Percentiles rank a stretch among this genome's conserved stretches.
These are phyloP conservation scores for Taphrina confusa DNA, from an alignment of 1,139 yeast species.

Conservation along the genomic window DNA sequence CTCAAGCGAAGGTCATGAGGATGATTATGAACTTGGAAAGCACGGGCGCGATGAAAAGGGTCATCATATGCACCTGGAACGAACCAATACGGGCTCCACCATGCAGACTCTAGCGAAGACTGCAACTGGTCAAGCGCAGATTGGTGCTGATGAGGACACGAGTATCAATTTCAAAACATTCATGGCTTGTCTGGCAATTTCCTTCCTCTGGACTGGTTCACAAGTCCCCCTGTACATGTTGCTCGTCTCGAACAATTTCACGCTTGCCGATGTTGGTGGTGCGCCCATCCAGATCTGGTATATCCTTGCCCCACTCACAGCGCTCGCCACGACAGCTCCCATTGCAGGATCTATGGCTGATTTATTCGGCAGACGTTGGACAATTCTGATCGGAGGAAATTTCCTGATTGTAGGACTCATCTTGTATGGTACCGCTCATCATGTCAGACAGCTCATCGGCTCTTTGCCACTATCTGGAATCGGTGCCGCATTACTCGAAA, in stretches of 20 bases:
- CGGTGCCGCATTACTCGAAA: constrained; percentile 30
- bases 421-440: constrained; percentile 49
- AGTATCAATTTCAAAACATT: constrained; percentile 25
- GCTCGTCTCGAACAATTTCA: constrained; percentile 25
- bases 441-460: constrained; percentile 10
- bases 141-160: constrained; percentile 31
- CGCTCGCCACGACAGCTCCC: constrained; percentile 47
- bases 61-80: constrained; percentile 13
- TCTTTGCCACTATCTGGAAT: constrained; percentile 20
- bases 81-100: constrained; percentile 22
- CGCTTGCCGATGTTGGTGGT: constrained; percentile 30
- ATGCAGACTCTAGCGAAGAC: constrained; percentile 12
- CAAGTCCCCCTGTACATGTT: constrained; percentile 33
- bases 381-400: constrained; percentile 55
- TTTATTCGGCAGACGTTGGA: constrained; percentile 61
- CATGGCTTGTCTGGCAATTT: constrained; percentile 32
- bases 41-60: constrained; percentile 6
- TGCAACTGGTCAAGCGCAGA: constrained; percentile 31
- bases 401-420: constrained; percentile 61
- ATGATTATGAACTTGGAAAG: neutral
- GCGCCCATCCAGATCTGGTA: constrained; percentile 28
- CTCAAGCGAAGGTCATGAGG: constrained; percentile 3
- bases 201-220: constrained; percentile 34
- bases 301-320: constrained; percentile 26
- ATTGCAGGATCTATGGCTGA: constrained; percentile 61